Conservation (phyloP, 2,329 filamentous ascomycete genomes). For the Paramyrothecium sp. region DNA sequence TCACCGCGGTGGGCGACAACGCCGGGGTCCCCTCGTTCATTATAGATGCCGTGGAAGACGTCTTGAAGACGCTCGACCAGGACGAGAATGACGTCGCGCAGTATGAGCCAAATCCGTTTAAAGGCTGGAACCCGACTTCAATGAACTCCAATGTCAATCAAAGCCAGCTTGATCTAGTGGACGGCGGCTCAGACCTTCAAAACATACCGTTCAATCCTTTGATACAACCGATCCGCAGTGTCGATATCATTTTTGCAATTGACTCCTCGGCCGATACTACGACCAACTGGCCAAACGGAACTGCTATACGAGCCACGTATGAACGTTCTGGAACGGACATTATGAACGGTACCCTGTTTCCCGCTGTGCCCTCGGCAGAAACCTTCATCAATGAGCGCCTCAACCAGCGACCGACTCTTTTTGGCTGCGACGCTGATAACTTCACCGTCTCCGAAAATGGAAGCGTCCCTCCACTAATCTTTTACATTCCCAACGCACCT, state of each 20-base stretch:
- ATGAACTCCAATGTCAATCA: constrained; percentile 56
- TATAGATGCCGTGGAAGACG: constrained; percentile 43
- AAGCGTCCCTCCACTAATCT: constrained; percentile 57
- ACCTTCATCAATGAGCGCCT: constrained; percentile 76
- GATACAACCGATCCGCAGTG: constrained; percentile 67
- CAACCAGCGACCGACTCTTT: constrained; percentile 75
- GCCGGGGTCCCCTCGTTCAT: constrained; percentile 44
- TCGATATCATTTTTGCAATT: constrained; percentile 80
- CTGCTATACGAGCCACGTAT: constrained; percentile 72
- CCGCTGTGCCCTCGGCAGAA: constrained; percentile 68
- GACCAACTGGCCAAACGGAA: constrained; percentile 74
- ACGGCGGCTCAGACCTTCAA: constrained; percentile 75
- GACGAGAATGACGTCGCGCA: constrained; percentile 71
- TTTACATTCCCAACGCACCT: constrained; percentile 81
- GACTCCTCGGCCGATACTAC: constrained; percentile 74
- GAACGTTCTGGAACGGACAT: constrained; percentile 50
- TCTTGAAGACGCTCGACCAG: constrained; percentile 56
- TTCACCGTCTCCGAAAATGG: constrained; percentile 19
- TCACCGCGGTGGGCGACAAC: neutral
- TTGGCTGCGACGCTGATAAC: constrained; percentile 63
- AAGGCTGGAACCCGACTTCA: constrained; percentile 52
- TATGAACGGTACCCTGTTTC: constrained; percentile 57
- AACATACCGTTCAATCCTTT: constrained; percentile 79
- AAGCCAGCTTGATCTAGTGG: constrained; percentile 65
- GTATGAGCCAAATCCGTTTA: constrained; percentile 73